Evolutionary conservation across 75 land plant genomes (phyloP), one percentile per base, ranked within the genome.

Genomic region (Pinus taeda): DNA sequence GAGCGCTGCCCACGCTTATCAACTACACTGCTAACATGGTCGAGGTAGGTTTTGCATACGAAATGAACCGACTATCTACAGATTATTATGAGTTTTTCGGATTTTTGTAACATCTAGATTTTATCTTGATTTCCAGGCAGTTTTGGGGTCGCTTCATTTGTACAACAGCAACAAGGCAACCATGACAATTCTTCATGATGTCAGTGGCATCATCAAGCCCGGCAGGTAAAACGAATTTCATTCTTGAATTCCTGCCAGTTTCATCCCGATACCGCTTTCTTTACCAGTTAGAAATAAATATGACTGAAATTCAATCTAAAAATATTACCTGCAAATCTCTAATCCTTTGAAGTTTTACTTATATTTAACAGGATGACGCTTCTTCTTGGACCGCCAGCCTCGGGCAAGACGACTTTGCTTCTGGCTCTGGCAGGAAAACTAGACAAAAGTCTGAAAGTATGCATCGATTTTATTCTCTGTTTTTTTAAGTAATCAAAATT

Each of bases 1-100:
- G 86, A 60, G 77, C 77, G 14, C 37, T 88, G 69, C 88, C 90
- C 15, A 83, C 88, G 2, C 79, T 83, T 11, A 0, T 75, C 49
- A 88, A 88, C 59, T 70, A 6, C 22, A 56, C 74, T 11, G 30
- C 39, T 6, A 83, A 86, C 56, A 21, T 63, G 6, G 6, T 71
- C 12, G 82, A 82, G 84, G 88, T 86, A 79, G 49, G 49, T 6
- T 45, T 45, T 45, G 6, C 49, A 4, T 45, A 0, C 1, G 7
- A 45, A 45, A 45, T 45, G 9, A 45, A 45, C 49, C 0, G 5
- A 45, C 7, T 45, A 45, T 45, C 6, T 45, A 45, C 6, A 45
- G 6, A 45, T 45, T 45, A 33, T 33, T 45, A 45, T 6, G 49
- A 8, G 7, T 6, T 45, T 45, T 45, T 6, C 33, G 49, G 49